Percentiles rank a stretch among this genome's conserved stretches.
Conservation (phyloP, 208 protist species). For the Trypanosoma theileri region DNA sequence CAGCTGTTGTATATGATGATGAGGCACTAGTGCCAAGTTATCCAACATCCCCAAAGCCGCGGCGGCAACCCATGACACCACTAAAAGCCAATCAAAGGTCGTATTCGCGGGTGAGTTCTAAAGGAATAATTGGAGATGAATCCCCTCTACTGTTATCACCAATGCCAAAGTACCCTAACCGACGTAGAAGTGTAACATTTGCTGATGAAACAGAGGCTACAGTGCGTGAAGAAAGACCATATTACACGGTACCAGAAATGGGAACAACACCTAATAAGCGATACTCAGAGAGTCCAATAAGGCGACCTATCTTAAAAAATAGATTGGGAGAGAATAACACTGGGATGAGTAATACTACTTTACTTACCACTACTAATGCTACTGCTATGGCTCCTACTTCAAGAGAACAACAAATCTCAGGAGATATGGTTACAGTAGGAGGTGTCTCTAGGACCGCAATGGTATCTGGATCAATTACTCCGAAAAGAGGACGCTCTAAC, state of each 20-base stretch:
- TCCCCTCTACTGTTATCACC: slow-evolving; percentile 70
- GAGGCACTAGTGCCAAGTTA: slow-evolving; percentile 18
- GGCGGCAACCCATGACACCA: slow-evolving; percentile 60
- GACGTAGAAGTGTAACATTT: slow-evolving; percentile 84
- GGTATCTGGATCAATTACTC: slow-evolving; percentile 33
- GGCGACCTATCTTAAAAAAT: not conserved
- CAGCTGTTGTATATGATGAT: not conserved
- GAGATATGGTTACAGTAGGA: no score
- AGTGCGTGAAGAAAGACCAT: slow-evolving; percentile 73
- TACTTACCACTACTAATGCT: not conserved
- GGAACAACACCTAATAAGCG: slow-evolving; percentile 14
- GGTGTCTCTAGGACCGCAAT: not conserved
- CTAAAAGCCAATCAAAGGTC: slow-evolving; percentile 83
- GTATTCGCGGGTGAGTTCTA: slow-evolving; percentile 75
- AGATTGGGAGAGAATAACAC: slow-evolving; percentile 7
- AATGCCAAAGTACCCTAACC: slow-evolving; percentile 71
- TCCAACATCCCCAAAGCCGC: slow-evolving; percentile 63
- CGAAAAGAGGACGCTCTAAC: slow-evolving; percentile 52
- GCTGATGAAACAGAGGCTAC: slow-evolving; percentile 37
- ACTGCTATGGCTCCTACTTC: not conserved
- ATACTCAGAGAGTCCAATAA: slow-evolving; percentile 11
- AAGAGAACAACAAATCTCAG: no score
- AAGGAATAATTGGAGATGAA: slow-evolving; percentile 54
- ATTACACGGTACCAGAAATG: slow-evolving; percentile 54
- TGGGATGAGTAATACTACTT: slow-evolving; percentile 10